phyloP scores from a whole-genome alignment of 1,284 basidiomycete genomes.

The Bothia castanella region DNA sequence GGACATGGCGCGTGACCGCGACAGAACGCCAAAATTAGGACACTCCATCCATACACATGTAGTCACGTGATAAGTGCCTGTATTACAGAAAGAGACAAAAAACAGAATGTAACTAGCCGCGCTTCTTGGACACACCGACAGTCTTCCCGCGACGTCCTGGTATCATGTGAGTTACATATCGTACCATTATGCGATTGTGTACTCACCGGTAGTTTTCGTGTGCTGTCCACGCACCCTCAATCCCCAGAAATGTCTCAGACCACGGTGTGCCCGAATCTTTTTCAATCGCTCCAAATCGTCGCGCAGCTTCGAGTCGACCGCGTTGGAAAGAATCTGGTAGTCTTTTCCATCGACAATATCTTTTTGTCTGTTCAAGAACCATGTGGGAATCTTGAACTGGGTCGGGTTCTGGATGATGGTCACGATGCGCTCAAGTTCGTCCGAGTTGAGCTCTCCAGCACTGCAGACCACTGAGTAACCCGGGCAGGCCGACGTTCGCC shows the following conservation, averaged over 20 bases:
- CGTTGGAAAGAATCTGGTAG: constrained; percentile 94
- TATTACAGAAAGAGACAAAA: constrained; percentile 5
- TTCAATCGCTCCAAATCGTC: constrained; percentile 98
- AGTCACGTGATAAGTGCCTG: constrained; percentile 25
- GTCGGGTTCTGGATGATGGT: constrained; percentile 99
- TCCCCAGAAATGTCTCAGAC: constrained; percentile 97
- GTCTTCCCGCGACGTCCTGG: constrained; percentile 86
- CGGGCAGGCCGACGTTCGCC: background rate
- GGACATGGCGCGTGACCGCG: constrained; percentile 30
- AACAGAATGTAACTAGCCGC: constrained; percentile 51
- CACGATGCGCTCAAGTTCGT: constrained; percentile 98
- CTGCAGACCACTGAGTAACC: constrained; percentile 38
- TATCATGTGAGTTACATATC: constrained; percentile 3
- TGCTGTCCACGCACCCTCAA: constrained; percentile 96
- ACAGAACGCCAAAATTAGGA: background rate
- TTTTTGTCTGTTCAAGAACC: constrained; percentile 99
- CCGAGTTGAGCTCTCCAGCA: constrained; percentile 92
- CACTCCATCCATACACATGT: too few species aligned
- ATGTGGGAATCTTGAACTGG: constrained; percentile 99
- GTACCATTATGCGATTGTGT: background rate
- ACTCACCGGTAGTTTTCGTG: constrained; percentile 96
- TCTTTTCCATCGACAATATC: constrained; percentile 98
- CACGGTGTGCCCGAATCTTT: constrained; percentile 99
- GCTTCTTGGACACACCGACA: constrained; percentile 91
- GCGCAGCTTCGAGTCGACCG: constrained; percentile 97